Evolutionary conservation across 1,139 yeast genomes (phyloP).

Genomic region (Zygosaccharomyces pseudobailii): DNA sequence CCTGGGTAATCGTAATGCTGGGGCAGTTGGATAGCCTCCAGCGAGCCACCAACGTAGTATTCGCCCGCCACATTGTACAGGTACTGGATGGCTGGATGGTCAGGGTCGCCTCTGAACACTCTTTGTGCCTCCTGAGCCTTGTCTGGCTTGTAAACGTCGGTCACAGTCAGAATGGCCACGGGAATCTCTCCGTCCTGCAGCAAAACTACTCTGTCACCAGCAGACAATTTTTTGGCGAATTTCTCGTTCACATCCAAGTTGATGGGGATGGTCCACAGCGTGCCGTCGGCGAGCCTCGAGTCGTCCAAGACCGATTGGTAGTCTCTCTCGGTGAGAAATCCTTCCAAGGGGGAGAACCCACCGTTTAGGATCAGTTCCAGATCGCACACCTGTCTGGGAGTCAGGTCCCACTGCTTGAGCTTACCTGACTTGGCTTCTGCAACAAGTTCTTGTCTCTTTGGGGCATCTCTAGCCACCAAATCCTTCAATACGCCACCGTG

Average conservation of each 20-base stretch:
- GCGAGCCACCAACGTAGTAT: conserved; percentile 78
- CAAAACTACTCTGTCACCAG: conserved; percentile 65
- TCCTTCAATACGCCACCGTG: conserved; percentile 92
- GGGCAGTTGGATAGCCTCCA: conserved; percentile 81
- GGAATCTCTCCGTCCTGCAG: conserved; percentile 80
- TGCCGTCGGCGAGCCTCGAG: conserved; percentile 70
- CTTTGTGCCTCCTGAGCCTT: conserved; percentile 73
- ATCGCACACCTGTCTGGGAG: conserved; percentile 91
- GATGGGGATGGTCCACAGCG: conserved; percentile 91
- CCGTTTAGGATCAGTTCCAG: conserved; percentile 87
- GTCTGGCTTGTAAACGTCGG: conserved; percentile 77
- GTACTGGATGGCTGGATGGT: conserved; percentile 87
- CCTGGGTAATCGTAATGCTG: conserved; percentile 88
- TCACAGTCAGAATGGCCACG: conserved; percentile 74
- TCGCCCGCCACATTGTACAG: conserved; percentile 73
- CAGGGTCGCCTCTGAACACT: conserved; percentile 95
- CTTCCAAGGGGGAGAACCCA: conserved; percentile 89
- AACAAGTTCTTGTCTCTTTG: conserved; percentile 51
- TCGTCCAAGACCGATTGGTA: conserved; percentile 75
- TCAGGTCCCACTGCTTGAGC: conserved; percentile 44
- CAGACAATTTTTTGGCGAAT: conserved; percentile 44
- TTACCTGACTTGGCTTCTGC: conserved; percentile 47
- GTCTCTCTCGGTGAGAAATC: conserved; percentile 78
- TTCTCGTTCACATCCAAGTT: conserved; percentile 69
- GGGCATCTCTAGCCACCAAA: conserved; percentile 73